Evolutionary conservation across 2,329 filamentous ascomycete species (phyloP), one percentile per base, ranked within the genome.

Genomic region (Pseudogymnoascus sp.): DNA sequence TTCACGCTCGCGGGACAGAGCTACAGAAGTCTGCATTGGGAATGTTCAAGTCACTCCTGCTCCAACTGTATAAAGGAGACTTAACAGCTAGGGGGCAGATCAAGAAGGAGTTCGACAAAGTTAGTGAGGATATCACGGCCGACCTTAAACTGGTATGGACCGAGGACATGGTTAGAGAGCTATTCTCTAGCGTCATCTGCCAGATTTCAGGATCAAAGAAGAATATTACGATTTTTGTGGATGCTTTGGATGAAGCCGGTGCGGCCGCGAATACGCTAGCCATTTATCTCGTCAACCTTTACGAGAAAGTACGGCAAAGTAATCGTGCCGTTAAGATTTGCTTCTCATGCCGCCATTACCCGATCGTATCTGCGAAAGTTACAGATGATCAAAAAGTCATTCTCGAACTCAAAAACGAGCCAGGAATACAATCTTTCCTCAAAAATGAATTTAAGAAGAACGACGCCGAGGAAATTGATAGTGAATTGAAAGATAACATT

Each of bases 261-360:
- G 57, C 54, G 2, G 54, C 65, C 35, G 59, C 50, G 37, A n/a
- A 20, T 4, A 59, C 18, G 12, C 66, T 70, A 62, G 50, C 67
- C 8, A 47, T 7, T 12, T 67, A 66, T 25, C 66, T 70, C 58
- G 64, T 65, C 14, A 62, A 63, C 11, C 57, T 69, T 3, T 62
- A 64, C 54, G 60, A 65, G 37, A 8, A 2, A 7, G 67, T 63
- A 4, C 43, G n/a, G 37, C 34, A 61, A 4, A 20, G 54, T 6
- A n/a, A 63, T 20, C 60, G 63, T 58, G 37, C 11, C 1, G 58
- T 69, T 8, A 62, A 64, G 6, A 65, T 70, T 35, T 70, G 67
- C 43, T 67, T 70, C 34, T 70, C 69, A n/a, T 68, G 69, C 62
- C 64, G 67, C 16, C 65, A 68, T 60, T 69, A 70, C 61, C 68